phyloP scores from a whole-genome alignment of 164 flowering plant genomes.

The Macadamia integrifolia region DNA sequence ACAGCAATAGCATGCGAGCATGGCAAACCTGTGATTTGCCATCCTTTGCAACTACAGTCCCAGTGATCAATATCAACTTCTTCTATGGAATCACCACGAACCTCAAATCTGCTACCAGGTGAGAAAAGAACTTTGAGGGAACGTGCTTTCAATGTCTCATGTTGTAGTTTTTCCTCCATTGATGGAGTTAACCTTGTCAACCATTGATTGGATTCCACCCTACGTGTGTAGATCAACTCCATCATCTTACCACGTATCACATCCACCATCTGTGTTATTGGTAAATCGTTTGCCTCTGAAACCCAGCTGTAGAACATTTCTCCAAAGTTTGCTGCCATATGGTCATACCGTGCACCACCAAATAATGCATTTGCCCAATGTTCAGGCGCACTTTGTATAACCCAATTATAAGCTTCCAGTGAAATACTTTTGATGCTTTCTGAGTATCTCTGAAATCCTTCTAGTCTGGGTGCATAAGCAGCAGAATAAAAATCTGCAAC shows the following conservation, averaged over 20 bases:
- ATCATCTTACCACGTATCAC: conserved; percentile 51
- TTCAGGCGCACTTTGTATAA: conserved; percentile 51
- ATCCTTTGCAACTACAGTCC: conserved; percentile 56
- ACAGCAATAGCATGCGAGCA: conserved; percentile 64
- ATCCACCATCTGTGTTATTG: conserved; percentile 69
- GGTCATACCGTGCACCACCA: conserved; percentile 59
- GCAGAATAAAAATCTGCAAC: conserved; percentile 61
- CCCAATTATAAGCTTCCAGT: conserved; percentile 65
- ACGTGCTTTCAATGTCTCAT: conserved; percentile 36
- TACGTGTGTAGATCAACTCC: conserved; percentile 51
- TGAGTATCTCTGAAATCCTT: conserved; percentile 37
- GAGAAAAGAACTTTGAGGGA: conserved; percentile 37
- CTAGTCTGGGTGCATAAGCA: conserved; percentile 49
- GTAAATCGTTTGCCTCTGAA: conserved; percentile 54
- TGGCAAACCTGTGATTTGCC: conserved; percentile 61
- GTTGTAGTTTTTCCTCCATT: conserved; percentile 57
- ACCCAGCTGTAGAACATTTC: conserved; percentile 60
- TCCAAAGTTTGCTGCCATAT: conserved; percentile 51
- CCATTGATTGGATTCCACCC: conserved; percentile 52
- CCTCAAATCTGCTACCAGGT: conserved; percentile 44
- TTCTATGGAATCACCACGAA: conserved; percentile 41
- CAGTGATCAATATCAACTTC: conserved; percentile 50
- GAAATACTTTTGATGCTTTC: conserved; percentile 59
- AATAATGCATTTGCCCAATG: conserved; percentile 81
- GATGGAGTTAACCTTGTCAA: conserved; percentile 53